These are phyloP conservation scores for Leptographium flavum DNA, from an alignment of 2,329 filamentous ascomycete species.

Conservation along the genomic window DNA sequence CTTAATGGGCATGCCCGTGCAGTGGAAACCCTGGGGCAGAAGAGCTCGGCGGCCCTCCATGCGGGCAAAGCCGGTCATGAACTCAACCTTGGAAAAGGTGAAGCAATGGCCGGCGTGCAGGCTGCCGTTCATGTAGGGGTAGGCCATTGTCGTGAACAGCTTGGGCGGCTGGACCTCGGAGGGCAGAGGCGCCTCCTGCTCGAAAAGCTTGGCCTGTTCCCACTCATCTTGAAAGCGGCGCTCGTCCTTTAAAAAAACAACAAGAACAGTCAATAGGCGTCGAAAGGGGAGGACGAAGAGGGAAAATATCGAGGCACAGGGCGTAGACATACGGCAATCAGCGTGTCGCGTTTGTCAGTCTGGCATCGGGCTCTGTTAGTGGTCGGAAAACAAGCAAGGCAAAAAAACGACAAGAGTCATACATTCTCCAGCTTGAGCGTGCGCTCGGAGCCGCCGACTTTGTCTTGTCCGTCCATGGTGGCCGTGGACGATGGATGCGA, in stretches of 20 bases:
- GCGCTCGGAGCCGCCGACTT: slow-evolving; percentile 8
- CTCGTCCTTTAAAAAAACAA: slow-evolving; percentile 30
- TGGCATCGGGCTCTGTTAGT: slow-evolving; percentile 16
- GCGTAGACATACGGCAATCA: slow-evolving; percentile 46
- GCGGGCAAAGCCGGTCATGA: slow-evolving; percentile 69
- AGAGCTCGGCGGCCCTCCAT: slow-evolving; percentile 82
- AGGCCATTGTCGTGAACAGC: slow-evolving; percentile 58
- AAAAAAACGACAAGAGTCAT: slow-evolving; percentile 18
- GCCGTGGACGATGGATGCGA: neutral
- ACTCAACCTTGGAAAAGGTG: slow-evolving; percentile 85
- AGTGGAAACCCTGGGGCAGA: slow-evolving; percentile 90
- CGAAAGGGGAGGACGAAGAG: neutral
- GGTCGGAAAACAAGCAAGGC: neutral
- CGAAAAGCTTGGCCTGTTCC: slow-evolving; percentile 65
- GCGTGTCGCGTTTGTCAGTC: slow-evolving; percentile 76
- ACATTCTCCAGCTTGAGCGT: slow-evolving; percentile 18
- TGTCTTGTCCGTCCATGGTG: slow-evolving; percentile 8
- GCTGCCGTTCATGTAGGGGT: slow-evolving; percentile 22
- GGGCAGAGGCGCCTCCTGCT: slow-evolving; percentile 69
- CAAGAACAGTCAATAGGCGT: neutral
- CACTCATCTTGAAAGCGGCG: slow-evolving; percentile 87
- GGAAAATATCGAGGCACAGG: neutral
- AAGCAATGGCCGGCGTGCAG: slow-evolving; percentile 64
- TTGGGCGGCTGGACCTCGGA: slow-evolving; percentile 77
- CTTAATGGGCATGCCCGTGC: slow-evolving; percentile 96